phyloP scores from a whole-genome alignment of 371 early-diverging fungal species.

The Globomyces sp. region DNA sequence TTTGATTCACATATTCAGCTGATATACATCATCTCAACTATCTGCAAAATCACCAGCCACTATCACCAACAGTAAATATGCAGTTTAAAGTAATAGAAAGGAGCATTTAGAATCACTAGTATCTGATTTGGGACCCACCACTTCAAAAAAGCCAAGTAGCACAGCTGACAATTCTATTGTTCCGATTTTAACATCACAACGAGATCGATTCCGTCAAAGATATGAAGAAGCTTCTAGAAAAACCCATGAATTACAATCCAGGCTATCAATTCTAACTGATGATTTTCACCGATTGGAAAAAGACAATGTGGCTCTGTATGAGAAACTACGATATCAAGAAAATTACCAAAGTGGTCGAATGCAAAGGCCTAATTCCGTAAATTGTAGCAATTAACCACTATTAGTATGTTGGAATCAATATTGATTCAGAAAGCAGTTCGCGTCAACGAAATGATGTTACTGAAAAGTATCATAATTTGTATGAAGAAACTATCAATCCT shows the following conservation, averaged over 20 bases:
- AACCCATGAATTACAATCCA: constrained; percentile 31
- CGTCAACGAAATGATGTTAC: constrained; percentile 24
- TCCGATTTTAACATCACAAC: constrained; percentile 82
- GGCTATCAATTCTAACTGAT: constrained; percentile 64
- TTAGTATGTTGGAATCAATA: not conserved
- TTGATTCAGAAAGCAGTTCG: not conserved
- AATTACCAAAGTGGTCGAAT: constrained; percentile 38
- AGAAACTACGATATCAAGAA: constrained; percentile 75
- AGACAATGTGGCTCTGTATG: constrained; percentile 86
- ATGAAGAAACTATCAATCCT: constrained; percentile 86
- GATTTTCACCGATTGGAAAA: constrained; percentile 63
- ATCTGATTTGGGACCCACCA: constrained; percentile 26
- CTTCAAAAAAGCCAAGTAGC: not conserved
- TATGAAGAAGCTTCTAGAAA: constrained; percentile 61
- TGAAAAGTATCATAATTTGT: constrained; percentile 71
- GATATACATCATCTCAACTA: constrained; percentile 30
- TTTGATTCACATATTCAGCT: not conserved
- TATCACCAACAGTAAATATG: constrained; percentile 2
- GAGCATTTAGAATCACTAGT: constrained; percentile 11
- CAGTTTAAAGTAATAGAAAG: not conserved
- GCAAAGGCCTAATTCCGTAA: constrained; percentile 1
- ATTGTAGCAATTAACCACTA: no score
- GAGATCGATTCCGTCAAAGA: constrained; percentile 84
- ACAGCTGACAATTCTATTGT: constrained; percentile 55
- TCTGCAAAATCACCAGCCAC: constrained; percentile 6